A percentile compares a stretch with the other conserved stretches of the same genome.
Evolutionary conservation across 495 filamentous ascomycete genomes (phyloP).

Genomic region (Neurospora sp.): DNA sequence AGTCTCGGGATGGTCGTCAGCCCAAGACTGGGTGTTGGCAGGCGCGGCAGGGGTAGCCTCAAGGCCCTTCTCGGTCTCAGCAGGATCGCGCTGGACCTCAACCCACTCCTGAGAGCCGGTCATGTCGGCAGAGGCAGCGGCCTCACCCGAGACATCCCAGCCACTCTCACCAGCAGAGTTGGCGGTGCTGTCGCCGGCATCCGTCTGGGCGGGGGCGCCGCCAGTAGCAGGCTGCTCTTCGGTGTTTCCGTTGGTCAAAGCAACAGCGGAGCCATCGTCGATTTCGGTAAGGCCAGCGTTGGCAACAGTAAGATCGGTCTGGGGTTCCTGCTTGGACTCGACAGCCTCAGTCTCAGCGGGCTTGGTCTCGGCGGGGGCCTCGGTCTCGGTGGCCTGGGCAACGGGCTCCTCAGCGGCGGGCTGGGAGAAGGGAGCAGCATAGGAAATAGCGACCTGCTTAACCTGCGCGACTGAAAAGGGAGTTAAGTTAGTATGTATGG

Average conservation of each 20-base stretch:
- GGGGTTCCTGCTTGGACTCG: constrained; percentile 36
- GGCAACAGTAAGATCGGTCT: constrained; percentile 65
- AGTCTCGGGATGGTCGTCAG: constrained; percentile 14
- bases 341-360: constrained; percentile 25
- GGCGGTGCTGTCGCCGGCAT: constrained; percentile 49
- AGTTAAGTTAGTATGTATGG: constrained; percentile 24
- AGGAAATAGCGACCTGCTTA: constrained; percentile 47
- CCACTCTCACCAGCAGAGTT: constrained; percentile 58
- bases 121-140: constrained; percentile 30
- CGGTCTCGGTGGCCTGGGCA: constrained; percentile 24
- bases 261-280: constrained; percentile 28
- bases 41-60: constrained; percentile 46
- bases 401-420: constrained; percentile 26
- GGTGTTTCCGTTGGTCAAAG: constrained; percentile 41
- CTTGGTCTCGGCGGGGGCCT: constrained; percentile 26
- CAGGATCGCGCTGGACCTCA: constrained; percentile 50
- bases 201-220: constrained; percentile 38
- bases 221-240: constrained; percentile 30
- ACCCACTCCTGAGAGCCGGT: constrained; percentile 62
- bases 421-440: constrained; percentile 24
- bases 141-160: constrained; percentile 45
- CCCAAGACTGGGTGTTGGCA: constrained; percentile 16
- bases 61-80: constrained; percentile 61
- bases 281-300: constrained; percentile 69
- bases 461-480: constrained; percentile 51